These are phyloP conservation scores for Simmondsia chinensis DNA, from an alignment of 148 eudicot genomes.

Conservation along the genomic window DNA sequence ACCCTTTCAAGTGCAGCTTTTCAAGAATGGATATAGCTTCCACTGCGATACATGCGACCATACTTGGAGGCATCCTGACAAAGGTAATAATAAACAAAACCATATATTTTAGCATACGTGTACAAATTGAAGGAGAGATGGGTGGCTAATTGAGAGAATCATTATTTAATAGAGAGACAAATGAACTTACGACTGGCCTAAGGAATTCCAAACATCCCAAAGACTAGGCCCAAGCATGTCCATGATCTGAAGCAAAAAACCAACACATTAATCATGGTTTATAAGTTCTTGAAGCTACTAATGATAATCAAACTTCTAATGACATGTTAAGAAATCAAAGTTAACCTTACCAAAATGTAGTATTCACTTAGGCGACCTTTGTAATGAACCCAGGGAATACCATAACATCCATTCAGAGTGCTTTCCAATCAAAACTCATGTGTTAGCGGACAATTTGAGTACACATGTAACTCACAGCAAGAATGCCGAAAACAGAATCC, in stretches of 20 bases:
- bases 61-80: constrained; percentile 82
- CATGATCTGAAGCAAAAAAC: constrained; percentile 53
- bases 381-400: constrained; percentile 76
- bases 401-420: constrained; percentile 82
- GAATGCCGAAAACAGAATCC: not conserved
- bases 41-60: constrained; percentile 94
- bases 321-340: not conserved
- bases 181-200: constrained; percentile 82
- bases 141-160: too few species aligned
- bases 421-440: constrained; percentile 22
- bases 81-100: constrained; percentile 4
- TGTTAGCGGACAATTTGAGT: constrained; percentile 1
- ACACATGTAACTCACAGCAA: not conserved
- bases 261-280: not conserved
- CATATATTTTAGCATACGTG: not conserved
- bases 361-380: constrained; percentile 93
- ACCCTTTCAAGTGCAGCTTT: constrained; percentile 91
- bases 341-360: constrained; percentile 66
- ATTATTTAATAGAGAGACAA: not conserved
- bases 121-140: not conserved
- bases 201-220: constrained; percentile 93
- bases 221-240: constrained; percentile 97
- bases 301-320: not conserved
- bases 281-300: too few species aligned
- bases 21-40: constrained; percentile 92